Evolutionary conservation across 805 yeast species (phyloP), one percentile per base, ranked within the genome.

Genomic region (Candida taoyuanica): DNA sequence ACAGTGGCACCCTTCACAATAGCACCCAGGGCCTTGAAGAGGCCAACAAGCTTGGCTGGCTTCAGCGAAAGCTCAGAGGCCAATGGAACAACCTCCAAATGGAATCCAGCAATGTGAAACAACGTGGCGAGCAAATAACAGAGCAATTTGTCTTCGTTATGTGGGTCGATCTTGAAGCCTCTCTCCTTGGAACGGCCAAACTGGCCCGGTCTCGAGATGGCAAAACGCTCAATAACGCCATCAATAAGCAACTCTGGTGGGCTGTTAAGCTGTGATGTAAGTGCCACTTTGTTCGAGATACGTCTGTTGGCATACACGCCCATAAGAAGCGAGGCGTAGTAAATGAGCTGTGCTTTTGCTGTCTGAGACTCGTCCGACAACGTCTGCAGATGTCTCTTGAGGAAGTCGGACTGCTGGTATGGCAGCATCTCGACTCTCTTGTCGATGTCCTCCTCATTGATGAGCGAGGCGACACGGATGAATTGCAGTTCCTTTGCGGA

Each of bases 11-110:
- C 71, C 62, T 84, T 85, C 36, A 86, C 76, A 17, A 63, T 60
- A 51, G 96, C 91, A 43, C 98, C 98, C 44, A 91, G 63, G 12
- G 88, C 82, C 58, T 78, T 81, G 62, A 85, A 79, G 40, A 93
- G 67, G 24, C 74, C 75, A 4, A 71, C 74, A 40, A 87, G 63
- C 54, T 76, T 78, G 11, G 85, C 73, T 26, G 94, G 89, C 56
- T 86, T 86, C 56, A 88, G 60, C 34, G 86, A 79, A 42, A 93
- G 67, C 59, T 89, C 97, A 47, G 81, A 78, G 2, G 96, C 91
- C 48, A 91, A 64, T 16, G 95, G 94, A 3, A 85, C 71, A 28
- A 88, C 63, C 51, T 85, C 93, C 15, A 86, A 76, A 46, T 73
- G 67, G 64, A 77, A 91, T 43, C 75, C 78, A 58, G 86, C 86